Evolutionary conservation across 225 moss, liverwort and hornwort genomes (phyloP), one percentile per base, ranked within the genome.

Genomic region (Marchantia paleacea): DNA sequence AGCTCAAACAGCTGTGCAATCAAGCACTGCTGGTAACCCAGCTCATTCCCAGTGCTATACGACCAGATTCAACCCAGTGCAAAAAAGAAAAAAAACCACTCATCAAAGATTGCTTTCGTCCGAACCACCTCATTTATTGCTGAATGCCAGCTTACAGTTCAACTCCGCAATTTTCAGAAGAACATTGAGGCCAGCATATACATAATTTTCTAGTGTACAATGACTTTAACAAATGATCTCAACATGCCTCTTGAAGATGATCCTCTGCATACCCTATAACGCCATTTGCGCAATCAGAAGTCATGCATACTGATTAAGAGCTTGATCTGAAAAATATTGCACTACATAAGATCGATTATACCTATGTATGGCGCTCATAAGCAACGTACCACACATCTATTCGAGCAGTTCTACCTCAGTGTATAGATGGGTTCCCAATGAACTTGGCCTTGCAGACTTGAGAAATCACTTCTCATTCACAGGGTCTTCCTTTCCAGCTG

Each of bases 401-500:
- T 75, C 60, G 48, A 48, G 60, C 72, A 78, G 77, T 78, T 77
- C 75, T 78, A 55, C 39, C 58, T 76, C 54, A 52, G 28, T 78
- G 55, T 60, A 79, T 30, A 78, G 60, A 79, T 61, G 7, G 79
- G 39, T 62, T 72, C 55, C 49, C 70, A 72, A 80, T 19, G 72
- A 57, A 72, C 72, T 72, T 52, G 72, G 80, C 58, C 69, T 79
- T 62, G 69, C 10, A 51, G 69, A 30, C 68, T 75, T 75, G 53
- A 54, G 65, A 78, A 55, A 52, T 85, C 51, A 64, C 82, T 75
- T 81, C 78, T 78, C 65, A 81, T 24, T 74, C 77, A 57, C 55
- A 77, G 18, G 49, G 60, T 62, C 82, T 82, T 62, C 78, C 63
- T 81, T 72, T 78, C 26, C 66, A 62, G 72, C 76, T 80, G 65